Percentiles rank a stretch among this genome's conserved stretches.
phyloP scores from a whole-genome alignment of 2,329 filamentous ascomycete species.

The Cladosporium sp. region DNA sequence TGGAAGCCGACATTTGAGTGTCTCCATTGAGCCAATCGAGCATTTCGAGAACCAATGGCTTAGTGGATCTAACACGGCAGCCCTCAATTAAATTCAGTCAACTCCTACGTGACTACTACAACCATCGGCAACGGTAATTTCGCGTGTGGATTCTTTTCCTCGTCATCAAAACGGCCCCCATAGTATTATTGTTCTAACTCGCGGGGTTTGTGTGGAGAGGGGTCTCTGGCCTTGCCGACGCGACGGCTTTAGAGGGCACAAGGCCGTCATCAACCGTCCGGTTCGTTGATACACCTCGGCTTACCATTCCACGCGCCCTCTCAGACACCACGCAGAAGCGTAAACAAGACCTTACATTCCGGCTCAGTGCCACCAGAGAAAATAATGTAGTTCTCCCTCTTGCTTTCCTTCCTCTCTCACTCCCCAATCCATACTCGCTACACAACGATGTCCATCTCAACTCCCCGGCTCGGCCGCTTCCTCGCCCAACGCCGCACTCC shows the following conservation, averaged over 20 bases:
- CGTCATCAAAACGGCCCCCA: too few relatives aligned
- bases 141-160: too few relatives aligned
- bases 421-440: background rate
- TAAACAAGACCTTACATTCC: conserved; percentile 9
- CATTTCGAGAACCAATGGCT: too few relatives aligned
- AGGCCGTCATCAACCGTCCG: conserved; percentile 7
- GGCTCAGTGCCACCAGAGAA: conserved; percentile 1
- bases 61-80: too few relatives aligned
- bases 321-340: background rate
- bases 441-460: conserved; percentile 7
- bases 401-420: background rate
- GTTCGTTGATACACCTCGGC: too few relatives aligned
- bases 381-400: conserved; percentile 6
- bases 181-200: too few relatives aligned
- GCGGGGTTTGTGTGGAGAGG: background rate
- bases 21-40: too few relatives aligned
- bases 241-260: background rate
- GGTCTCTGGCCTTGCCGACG: too few relatives aligned
- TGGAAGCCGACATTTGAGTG: too few relatives aligned
- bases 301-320: conserved; percentile 3
- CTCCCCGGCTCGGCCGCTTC: conserved; percentile 5
- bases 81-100: too few relatives aligned
- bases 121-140: too few relatives aligned
- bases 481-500: conserved; percentile 1
- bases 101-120: too few relatives aligned